phyloP scores from a whole-genome alignment of 177 flowering plant species.

The Vitis hybrid region DNA sequence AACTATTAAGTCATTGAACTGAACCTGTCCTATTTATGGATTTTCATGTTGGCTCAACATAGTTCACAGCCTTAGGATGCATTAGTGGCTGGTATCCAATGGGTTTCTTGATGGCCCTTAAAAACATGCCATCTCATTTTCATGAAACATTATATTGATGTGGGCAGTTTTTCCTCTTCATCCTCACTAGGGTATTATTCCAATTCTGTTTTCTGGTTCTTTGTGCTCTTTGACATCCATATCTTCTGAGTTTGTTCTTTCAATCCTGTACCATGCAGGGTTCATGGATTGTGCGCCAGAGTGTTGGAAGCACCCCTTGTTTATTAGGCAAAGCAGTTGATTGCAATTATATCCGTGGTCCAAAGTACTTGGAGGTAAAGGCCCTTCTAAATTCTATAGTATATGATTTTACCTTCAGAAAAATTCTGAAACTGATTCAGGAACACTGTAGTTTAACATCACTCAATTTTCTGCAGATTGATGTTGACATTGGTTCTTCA shows the following conservation, averaged over 20 bases:
- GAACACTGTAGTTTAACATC: not conserved
- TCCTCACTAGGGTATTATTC: not conserved
- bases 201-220: not conserved
- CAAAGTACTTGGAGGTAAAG: slow-evolving; percentile 85
- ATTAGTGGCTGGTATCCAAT: not conserved
- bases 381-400: not conserved
- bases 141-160: not conserved
- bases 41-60: not conserved
- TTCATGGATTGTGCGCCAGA: slow-evolving; percentile 99
- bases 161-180: not conserved
- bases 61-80: not conserved
- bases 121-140: not conserved
- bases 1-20: too few relatives aligned
- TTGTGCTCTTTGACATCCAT: not conserved
- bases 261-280: slow-evolving; percentile 53
- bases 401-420: slow-evolving; percentile 1
- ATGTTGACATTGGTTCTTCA: slow-evolving; percentile 98
- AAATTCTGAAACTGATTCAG: not conserved
- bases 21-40: too few relatives aligned
- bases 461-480: slow-evolving; percentile 60
- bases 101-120: not conserved
- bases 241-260: slow-evolving; percentile 6
- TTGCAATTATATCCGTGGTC: slow-evolving; percentile 93
- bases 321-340: slow-evolving; percentile 96
- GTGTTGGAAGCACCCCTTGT: slow-evolving; percentile 99